Conservation (phyloP, 139 green algal species). For the Tetradesmus obliquus region DNA sequence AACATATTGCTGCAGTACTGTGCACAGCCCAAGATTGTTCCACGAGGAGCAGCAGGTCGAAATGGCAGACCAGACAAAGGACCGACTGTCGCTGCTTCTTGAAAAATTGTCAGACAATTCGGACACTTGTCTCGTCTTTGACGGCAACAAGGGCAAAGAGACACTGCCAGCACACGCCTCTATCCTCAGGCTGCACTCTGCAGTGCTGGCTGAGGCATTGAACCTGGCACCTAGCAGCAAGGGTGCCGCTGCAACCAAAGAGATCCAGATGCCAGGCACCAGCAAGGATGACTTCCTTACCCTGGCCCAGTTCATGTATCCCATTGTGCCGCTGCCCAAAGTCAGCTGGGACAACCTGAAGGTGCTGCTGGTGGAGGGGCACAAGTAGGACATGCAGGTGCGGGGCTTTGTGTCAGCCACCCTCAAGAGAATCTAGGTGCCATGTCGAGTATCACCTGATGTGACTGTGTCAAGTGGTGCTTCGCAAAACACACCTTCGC, state of each 20-base stretch:
- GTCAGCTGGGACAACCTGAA: background rate
- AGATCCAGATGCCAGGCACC: background rate
- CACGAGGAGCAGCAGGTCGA: too few relatives aligned
- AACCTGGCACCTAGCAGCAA: background rate
- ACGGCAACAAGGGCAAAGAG: background rate
- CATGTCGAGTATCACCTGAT: conserved; percentile 96
- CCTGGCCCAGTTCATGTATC: background rate
- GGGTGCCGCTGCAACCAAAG: background rate
- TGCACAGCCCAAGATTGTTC: too few relatives aligned
- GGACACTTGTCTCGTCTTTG: background rate
- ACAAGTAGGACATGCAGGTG: background rate
- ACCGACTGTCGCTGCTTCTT: background rate
- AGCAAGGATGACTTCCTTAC: background rate
- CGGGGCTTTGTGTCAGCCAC: background rate
- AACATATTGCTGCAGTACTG: too few relatives aligned
- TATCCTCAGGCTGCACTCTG: background rate
- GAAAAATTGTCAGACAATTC: background rate
- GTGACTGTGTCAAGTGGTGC: conserved; percentile 68
- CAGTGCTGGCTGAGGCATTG: too few relatives aligned
- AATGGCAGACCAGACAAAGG: too few relatives aligned
- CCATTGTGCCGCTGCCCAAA: background rate
- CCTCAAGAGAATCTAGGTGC: conserved; percentile 85
- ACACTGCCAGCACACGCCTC: background rate
- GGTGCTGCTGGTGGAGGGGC: background rate
- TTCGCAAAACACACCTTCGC: conserved; percentile 78